phyloP scores from a whole-genome alignment of 805 yeast species.

The Teunomyces funiuensis region DNA sequence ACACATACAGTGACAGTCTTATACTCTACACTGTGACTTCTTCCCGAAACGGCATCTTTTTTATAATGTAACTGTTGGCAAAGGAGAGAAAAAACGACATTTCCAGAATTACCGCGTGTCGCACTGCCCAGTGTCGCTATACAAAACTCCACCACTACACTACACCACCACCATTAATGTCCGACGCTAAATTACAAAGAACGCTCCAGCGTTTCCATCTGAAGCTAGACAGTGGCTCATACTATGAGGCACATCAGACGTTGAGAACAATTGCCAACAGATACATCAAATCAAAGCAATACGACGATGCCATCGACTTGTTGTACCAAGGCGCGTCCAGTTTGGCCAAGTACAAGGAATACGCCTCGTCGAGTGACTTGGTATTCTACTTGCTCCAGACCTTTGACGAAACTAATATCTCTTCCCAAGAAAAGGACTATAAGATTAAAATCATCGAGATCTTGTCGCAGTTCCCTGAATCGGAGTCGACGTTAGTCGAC shows the following conservation, averaged over 20 bases:
- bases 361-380: conserved; percentile 80
- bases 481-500: conserved; percentile 53
- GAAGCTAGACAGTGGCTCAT: conserved; percentile 71
- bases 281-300: conserved; percentile 67
- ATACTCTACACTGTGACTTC: too few relatives aligned
- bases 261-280: conserved; percentile 86
- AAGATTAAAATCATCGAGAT: conserved; percentile 50
- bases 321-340: conserved; percentile 70
- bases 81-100: background rate
- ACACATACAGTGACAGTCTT: too few relatives aligned
- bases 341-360: conserved; percentile 66
- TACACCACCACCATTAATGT: conserved; percentile 4
- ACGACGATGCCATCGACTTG: conserved; percentile 68
- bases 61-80: too few relatives aligned
- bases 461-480: conserved; percentile 43
- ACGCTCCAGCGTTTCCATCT: conserved; percentile 66
- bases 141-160: background rate
- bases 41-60: too few relatives aligned
- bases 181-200: conserved; percentile 47
- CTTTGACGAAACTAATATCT: conserved; percentile 50
- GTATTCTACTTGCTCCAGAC: conserved; percentile 70
- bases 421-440: conserved; percentile 36
- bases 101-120: background rate
- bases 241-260: conserved; percentile 95
- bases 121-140: background rate